Conservation (phyloP, 768 basidiomycete species). For the Boletus coccyginus region DNA sequence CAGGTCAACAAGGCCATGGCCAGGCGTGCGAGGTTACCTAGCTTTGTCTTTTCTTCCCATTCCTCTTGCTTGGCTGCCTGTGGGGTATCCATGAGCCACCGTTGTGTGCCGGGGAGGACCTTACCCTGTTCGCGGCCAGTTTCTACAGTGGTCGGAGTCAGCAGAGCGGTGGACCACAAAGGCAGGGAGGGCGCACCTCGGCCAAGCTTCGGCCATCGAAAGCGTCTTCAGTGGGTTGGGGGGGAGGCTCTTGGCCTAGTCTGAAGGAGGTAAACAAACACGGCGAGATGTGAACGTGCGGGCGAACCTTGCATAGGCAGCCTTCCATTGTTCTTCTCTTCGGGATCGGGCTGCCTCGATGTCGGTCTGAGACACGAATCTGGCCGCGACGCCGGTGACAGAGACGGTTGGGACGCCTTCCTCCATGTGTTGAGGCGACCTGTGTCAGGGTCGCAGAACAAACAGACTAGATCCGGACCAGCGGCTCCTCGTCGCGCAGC, state of each 20-base stretch:
- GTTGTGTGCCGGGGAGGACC: constrained; percentile 15
- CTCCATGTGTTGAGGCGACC: constrained; percentile 43
- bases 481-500: not conserved
- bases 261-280: constrained; percentile 34
- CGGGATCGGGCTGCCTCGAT: constrained; percentile 68
- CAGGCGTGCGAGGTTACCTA: constrained; percentile 37
- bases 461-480: not conserved
- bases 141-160: constrained; percentile 46
- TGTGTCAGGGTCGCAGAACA: constrained; percentile 21
- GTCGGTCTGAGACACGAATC: constrained; percentile 80
- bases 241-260: constrained; percentile 82
- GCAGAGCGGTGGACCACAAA: constrained; percentile 6
- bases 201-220: constrained; percentile 86
- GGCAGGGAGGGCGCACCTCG: constrained; percentile 56
- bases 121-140: constrained; percentile 85
- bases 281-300: not conserved
- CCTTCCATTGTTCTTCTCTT: constrained; percentile 85
- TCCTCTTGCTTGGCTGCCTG: constrained; percentile 89
- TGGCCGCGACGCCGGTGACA: constrained; percentile 70
- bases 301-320: constrained; percentile 75
- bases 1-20: constrained; percentile 3
- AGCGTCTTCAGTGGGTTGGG: constrained; percentile 68
- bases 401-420: constrained; percentile 72
- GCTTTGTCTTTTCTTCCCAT: constrained; percentile 89
- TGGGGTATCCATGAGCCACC: constrained; percentile 8